Evolutionary conservation across 2,329 filamentous ascomycete genomes (phyloP).

Genomic region (Penicillium polonicum): DNA sequence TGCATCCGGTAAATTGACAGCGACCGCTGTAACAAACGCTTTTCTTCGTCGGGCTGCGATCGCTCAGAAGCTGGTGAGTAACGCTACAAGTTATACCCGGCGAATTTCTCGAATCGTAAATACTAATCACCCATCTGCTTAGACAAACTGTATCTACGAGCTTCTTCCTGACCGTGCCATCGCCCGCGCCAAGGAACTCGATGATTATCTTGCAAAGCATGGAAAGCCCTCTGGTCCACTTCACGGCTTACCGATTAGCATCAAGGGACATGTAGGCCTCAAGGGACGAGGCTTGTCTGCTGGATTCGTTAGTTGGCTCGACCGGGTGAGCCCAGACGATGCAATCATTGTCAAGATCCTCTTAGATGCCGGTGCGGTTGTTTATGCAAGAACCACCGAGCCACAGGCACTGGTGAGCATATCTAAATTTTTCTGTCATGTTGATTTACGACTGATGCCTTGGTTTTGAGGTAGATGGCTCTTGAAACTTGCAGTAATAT

Average conservation of each 20-base stretch:
- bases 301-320: constrained; percentile 30
- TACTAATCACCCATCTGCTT: neutral
- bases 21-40: constrained; percentile 50
- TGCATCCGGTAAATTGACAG: constrained; percentile 45
- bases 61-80: constrained; percentile 49
- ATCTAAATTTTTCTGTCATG: neutral
- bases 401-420: constrained; percentile 25
- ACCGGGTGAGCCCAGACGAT: constrained; percentile 23
- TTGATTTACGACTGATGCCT: neutral
- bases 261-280: constrained; percentile 37
- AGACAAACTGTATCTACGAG: constrained; percentile 50
- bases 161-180: constrained; percentile 49
- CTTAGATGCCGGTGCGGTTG: constrained; percentile 30
- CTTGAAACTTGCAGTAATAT: constrained; percentile 34
- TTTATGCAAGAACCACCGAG: constrained; percentile 32
- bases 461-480: constrained; percentile 21
- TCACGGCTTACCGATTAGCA: constrained; percentile 54
- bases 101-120: too few relatives aligned
- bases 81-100: neutral
- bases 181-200: constrained; percentile 42
- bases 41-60: constrained; percentile 57
- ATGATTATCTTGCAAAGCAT: constrained; percentile 34
- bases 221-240: constrained; percentile 51
- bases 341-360: constrained; percentile 30
- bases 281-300: constrained; percentile 26